Evolutionary conservation across 176 grass and related monocot genomes (phyloP), one percentile per base, ranked within the genome.

Genomic region (Cenchrus americanus): DNA sequence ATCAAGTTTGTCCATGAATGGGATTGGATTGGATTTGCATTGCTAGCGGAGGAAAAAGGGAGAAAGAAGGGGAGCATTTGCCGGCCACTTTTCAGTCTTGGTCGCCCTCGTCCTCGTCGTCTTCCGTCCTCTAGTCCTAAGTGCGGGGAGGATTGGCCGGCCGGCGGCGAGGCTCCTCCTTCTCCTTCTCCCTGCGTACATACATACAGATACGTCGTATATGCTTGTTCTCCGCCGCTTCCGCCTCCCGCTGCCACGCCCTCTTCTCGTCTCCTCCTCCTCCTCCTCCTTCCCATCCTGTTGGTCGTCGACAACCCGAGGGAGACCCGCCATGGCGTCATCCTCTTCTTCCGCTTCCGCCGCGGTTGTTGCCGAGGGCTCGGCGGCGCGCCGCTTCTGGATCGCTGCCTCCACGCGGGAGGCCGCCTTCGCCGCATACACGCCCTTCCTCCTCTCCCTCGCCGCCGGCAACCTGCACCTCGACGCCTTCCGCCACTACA

Each of bases 401-500:
- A 96, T 91, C 84, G 78, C 89, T 37, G 82, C 89, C 18, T 90
- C 80, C 68, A 78, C 74, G 64, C 83, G 87, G 76, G 93, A 98
- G 93, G 93, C 89, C 2, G 86, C 90, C 76, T 96, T 95, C 82
- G 93, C 91, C 47, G 51, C 55, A 53, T 90, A 95, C 81, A 92
- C 92, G 24, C 93, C 96, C 46, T 95, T 98, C 86, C 21, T 98
- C 62, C 76, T 98, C 79, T 89, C 90, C 80, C 88, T 98, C 62
- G 91, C 93, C 60, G 86, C 96, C 3, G 93, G 93, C 6, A 76
- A 82, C 10, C 86, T 98, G 26, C 80, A 79, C 50, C 53, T 84
- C 24, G 96, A 90, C 55, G 27, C 83, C 73, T 98, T 98, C 88
- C 93, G 89, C 73, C 90, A 81, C 48, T 98, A 95, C 82, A 76